Base-by-base conservation (phyloP, 2,329 filamentous ascomycete genomes). In the Hypocreales sp. region DNA sequence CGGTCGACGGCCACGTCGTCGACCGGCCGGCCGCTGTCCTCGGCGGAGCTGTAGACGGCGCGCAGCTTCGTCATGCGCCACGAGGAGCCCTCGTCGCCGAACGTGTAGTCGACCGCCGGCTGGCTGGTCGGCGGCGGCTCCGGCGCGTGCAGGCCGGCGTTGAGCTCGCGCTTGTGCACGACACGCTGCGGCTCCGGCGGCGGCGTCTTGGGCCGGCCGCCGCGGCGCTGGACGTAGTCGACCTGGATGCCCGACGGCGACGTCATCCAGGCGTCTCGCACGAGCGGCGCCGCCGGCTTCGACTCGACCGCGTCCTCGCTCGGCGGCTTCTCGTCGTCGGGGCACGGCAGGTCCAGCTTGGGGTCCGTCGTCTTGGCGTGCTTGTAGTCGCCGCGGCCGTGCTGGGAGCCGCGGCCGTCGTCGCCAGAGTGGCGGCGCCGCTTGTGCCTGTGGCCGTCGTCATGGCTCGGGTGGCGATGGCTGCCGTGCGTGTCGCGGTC, bases 51-150 rank as follows among this genome's bases (percentile, higher is more conserved):
- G 49, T 92, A 93, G 2, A 93, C 81, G 8, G 74, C 79, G 38
- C 79, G 84, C 18, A 98, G 68, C 50, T 86, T 94, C 5, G 79
- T 92, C 86, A 98, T 93, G 26, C 92, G 76, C 90, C 92, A 98
- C 41, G 83, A 72, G 10, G 86, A 87, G 0, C 90, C 87, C 6
- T 70, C 58, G 48, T 98, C 90, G 12, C 92, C 90, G 50, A 98
- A 92, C 0, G 60, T 80, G 46, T 95, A 98, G 31, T 70, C 61
- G 7, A 92, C 70, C 0, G 34, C 42, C 15, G 46, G 38, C 30
- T 79, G 67, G 28, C 72, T 61, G 24, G 71, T 55, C 6, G 16
- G 20, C 2, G 24, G n/a, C 4, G 26, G 61, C 20, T 72, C 66
- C 8, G 79, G 41, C 12, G 69, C 64, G 21, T 71, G 64, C n/a